Conservation (phyloP, 768 basidiomycete genomes). For the Hericium coralloides region DNA sequence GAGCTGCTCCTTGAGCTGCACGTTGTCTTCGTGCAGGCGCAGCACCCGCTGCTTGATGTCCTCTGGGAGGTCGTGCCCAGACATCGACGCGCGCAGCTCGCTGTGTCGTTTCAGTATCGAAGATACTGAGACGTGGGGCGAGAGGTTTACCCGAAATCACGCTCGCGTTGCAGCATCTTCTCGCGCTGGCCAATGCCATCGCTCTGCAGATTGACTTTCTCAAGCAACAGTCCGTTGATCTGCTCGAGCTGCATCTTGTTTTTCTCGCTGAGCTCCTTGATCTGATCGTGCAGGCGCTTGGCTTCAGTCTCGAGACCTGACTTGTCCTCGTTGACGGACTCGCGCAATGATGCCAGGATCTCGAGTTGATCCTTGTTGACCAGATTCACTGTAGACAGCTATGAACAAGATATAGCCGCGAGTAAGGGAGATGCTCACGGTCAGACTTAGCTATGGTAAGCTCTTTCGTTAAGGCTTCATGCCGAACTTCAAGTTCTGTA, state of each 20-base stretch:
- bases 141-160: slow-evolving; percentile 63
- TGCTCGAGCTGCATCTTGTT: slow-evolving; percentile 88
- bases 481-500: slow-evolving; percentile 61
- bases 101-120: slow-evolving; percentile 26
- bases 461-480: slow-evolving; percentile 53
- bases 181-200: slow-evolving; percentile 89
- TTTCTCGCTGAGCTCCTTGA: slow-evolving; percentile 71
- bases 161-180: slow-evolving; percentile 76
- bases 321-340: slow-evolving; percentile 87
- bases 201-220: slow-evolving; percentile 86
- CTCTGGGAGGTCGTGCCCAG: slow-evolving; percentile 74
- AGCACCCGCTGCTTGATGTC: slow-evolving; percentile 72
- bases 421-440: slow-evolving; percentile 37
- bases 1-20: slow-evolving; percentile 57
- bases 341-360: slow-evolving; percentile 76
- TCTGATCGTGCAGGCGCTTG: slow-evolving; percentile 50
- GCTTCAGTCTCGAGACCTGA: slow-evolving; percentile 62
- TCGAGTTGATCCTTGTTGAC: slow-evolving; percentile 93
- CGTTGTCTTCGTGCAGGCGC: slow-evolving; percentile 69
- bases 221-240: slow-evolving; percentile 73
- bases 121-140: not conserved
- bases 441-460: slow-evolving; percentile 82
- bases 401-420: slow-evolving; percentile 1
- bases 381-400: slow-evolving; percentile 58
- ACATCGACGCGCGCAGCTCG: slow-evolving; percentile 67